Evolutionary conservation across 2,329 filamentous ascomycete species (phyloP), one percentile per base, ranked within the genome.

Genomic region (Monosporascus sp.): DNA sequence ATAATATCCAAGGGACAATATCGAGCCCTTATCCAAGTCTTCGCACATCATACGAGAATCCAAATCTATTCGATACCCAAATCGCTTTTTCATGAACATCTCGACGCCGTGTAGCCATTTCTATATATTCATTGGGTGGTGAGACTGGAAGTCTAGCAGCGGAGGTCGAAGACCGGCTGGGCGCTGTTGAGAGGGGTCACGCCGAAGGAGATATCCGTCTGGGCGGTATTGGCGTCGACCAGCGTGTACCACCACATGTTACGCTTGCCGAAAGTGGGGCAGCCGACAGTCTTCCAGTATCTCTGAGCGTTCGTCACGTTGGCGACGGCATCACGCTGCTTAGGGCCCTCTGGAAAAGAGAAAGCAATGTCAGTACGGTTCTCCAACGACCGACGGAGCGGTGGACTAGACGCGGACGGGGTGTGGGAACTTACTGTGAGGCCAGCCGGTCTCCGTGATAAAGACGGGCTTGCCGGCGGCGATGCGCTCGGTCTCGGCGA

Each of bases 211-310:
- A 67, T 60, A 20, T 65, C 59, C 3, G 56, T 56, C 49, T 63
- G 72, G 43, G 68, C 70, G 36, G 65, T 70, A 52, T 67, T 70
- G 35, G 73, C 73, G 60, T 83, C 80, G 57, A 79, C 73, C n/a
- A 82, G 71, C 24, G 75, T 78, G 63, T 77, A 79, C 74, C 79
- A 83, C 69, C 76, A 83, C 27, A 74, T 74, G 50, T 68, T 70
- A 48, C 68, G 68, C 25, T 61, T 54, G n/a, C 62, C 61, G 48
- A 68, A 67, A 7, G 65, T 55, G 20, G 59, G 54, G 49, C 65
- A 68, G n/a, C 64, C 64, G 17, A 68, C 54, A 3, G 65, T 60
- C 25, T 65, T 57, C 64, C 68, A 71, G 58, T 67, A 70, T 22
- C 52, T 54, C 50, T 58, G 60, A 8, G 64, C 62, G 50, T 67